Conservation (phyloP, 805 yeast genomes). For the Starmera quercuum region DNA sequence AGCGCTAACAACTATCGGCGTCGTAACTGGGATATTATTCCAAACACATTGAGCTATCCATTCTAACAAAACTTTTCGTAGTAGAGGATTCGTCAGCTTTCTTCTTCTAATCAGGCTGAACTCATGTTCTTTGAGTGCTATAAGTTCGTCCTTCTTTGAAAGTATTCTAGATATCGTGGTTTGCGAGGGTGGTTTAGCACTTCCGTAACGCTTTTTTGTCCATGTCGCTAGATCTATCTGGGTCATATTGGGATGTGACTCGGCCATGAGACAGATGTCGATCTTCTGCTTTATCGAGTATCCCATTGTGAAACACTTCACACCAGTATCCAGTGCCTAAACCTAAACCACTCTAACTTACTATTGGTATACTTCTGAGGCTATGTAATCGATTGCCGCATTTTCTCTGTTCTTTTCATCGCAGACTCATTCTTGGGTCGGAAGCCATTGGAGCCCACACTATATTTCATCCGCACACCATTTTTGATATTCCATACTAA, state of each 20-base stretch:
- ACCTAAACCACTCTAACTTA: no score
- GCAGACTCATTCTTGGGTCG: no score
- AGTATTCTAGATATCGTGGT: constrained; percentile 58
- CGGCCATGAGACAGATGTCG: constrained; percentile 60
- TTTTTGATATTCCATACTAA: no score
- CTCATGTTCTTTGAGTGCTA: constrained; percentile 43
- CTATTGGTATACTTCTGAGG: no score
- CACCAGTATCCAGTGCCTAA: no score
- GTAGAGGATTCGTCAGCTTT: constrained; percentile 41
- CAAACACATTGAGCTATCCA: constrained; percentile 64
- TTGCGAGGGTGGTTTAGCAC: constrained; percentile 51
- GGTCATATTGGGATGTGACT: constrained; percentile 61
- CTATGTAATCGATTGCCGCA: no score
- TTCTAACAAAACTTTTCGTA: constrained; percentile 54
- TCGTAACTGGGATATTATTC: constrained; percentile 58
- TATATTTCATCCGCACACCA: no score
- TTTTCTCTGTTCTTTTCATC: no score
- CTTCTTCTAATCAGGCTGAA: constrained; percentile 42
- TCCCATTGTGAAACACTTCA: constrained; percentile 44
- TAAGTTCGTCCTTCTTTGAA: constrained; percentile 45
- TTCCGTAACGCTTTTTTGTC: constrained; percentile 50
- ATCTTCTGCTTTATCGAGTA: constrained; percentile 55
- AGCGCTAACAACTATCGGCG: constrained; percentile 56
- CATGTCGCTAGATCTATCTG: constrained; percentile 57
- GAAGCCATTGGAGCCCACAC: no score